Conservation (phyloP, 306 rosid genomes). For the Gastrolobium villosum region DNA sequence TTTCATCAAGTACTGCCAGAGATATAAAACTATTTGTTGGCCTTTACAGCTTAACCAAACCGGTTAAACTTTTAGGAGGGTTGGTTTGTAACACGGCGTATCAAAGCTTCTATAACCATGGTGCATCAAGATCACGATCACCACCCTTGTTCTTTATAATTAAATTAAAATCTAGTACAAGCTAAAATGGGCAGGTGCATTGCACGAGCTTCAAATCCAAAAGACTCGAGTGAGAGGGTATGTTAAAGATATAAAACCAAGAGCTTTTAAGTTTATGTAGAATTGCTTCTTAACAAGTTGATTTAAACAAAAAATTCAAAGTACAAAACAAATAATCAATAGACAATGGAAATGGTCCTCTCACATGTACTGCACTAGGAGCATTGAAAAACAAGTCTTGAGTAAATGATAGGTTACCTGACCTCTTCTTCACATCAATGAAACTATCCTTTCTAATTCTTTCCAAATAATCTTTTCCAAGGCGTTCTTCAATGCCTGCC, state of each 20-base stretch:
- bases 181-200: background rate
- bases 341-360: background rate
- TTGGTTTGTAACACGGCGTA: background rate
- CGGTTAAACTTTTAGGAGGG: background rate
- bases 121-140: background rate
- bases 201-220: background rate
- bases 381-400: background rate
- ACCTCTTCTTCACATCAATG: slow-evolving; percentile 58
- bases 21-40: background rate
- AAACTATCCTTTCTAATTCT: slow-evolving; percentile 67
- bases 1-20: background rate
- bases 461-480: slow-evolving; percentile 68
- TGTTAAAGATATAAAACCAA: background rate
- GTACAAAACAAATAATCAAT: background rate
- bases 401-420: slow-evolving; percentile 56
- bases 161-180: background rate
- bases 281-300: background rate
- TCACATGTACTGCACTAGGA: background rate
- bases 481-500: slow-evolving; percentile 64
- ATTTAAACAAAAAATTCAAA: background rate
- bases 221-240: background rate
- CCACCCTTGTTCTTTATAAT: background rate
- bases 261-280: background rate
- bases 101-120: background rate
- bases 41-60: background rate